Evolutionary conservation across 176 grass and related monocot species (phyloP).

Genomic region (Ensete ventricosum): DNA sequence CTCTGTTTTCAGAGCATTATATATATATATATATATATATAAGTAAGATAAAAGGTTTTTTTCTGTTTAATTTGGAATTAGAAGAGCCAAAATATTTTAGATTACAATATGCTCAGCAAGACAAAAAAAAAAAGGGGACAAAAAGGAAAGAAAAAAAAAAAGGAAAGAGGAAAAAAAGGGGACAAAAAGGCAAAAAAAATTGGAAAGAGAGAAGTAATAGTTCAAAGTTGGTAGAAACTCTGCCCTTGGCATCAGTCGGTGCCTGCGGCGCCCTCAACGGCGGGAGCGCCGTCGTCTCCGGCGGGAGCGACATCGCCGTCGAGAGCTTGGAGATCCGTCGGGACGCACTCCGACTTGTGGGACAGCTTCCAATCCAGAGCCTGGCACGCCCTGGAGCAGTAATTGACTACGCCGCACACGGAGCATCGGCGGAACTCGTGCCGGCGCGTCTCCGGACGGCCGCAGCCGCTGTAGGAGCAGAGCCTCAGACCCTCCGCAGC

Average conservation of each 20-base stretch:
- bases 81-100: background rate
- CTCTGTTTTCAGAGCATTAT: too few relatives aligned
- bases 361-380: constrained; percentile 57
- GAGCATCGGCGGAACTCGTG: constrained; percentile 72
- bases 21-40: too few relatives aligned
- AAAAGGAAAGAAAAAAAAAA: too few relatives aligned
- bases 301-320: constrained; percentile 12
- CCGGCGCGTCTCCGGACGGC: constrained; percentile 45
- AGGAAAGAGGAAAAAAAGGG: too few relatives aligned
- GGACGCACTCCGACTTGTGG: constrained; percentile 34
- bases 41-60: too few relatives aligned
- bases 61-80: too few relatives aligned
- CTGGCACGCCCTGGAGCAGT: constrained; percentile 74
- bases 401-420: constrained; percentile 39
- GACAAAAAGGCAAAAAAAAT: background rate
- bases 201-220: background rate
- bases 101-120: background rate
- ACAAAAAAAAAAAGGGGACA: background rate
- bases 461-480: constrained; percentile 50
- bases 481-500: constrained; percentile 8
- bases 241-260: background rate
- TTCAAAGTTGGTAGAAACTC: too few relatives aligned
- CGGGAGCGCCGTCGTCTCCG: background rate
- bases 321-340: background rate
- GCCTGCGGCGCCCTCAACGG: background rate